These are phyloP conservation scores for Blastobotrys proliferans DNA, from an alignment of 1,139 yeast species.

Conservation along the genomic window DNA sequence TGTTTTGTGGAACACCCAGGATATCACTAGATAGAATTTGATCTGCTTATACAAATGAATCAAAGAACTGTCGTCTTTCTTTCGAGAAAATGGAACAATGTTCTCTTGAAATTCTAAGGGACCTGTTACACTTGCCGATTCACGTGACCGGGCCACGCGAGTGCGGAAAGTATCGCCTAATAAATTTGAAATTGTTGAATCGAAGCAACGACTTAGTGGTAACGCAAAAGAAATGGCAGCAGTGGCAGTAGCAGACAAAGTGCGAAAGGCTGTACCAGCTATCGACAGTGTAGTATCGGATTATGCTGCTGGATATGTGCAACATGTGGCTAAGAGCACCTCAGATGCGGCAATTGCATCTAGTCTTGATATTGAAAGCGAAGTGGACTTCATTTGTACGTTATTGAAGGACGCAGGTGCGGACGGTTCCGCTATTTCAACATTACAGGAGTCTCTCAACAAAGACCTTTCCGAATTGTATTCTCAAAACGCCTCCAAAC, in stretches of 20 bases:
- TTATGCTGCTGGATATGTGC: constrained; percentile 85
- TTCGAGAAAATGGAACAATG: too few species aligned
- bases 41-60: too few species aligned
- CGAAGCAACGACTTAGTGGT: too few species aligned
- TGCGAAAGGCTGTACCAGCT: constrained; percentile 85
- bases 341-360: constrained; percentile 79
- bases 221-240: too few species aligned
- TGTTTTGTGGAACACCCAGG: too few species aligned
- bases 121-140: too few species aligned
- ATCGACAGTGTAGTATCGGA: constrained; percentile 89
- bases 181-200: too few species aligned
- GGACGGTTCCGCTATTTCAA: constrained; percentile 46
- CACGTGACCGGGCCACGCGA: too few species aligned
- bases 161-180: too few species aligned
- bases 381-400: constrained; percentile 59
- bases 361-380: constrained; percentile 55
- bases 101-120: too few species aligned
- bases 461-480: constrained; percentile 53
- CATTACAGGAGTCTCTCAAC: constrained; percentile 44
- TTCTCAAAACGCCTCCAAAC: constrained; percentile 58
- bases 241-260: constrained; percentile 36
- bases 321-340: constrained; percentile 68
- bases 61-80: too few species aligned
- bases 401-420: constrained; percentile 83
- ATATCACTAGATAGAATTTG: too few species aligned